Conservation (phyloP, 139 green algal species). For the Volvox reticuliferus region DNA sequence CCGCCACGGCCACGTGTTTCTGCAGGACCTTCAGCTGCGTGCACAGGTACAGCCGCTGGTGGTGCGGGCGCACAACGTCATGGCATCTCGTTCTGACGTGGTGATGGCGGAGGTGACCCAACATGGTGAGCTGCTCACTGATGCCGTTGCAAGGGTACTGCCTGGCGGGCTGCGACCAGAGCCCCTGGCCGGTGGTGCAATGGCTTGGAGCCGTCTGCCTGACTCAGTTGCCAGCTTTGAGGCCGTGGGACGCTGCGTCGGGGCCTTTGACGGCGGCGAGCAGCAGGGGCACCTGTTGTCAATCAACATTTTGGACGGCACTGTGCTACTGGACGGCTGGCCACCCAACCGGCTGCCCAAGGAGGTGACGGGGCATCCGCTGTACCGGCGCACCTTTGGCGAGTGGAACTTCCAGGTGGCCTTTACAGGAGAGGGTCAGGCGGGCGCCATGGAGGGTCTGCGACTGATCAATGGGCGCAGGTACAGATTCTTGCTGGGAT, state of each 20-base stretch:
- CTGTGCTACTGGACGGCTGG: slow-evolving; percentile 55
- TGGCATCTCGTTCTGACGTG: not conserved
- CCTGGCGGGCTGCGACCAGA: not conserved
- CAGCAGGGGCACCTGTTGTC: slow-evolving; percentile 45
- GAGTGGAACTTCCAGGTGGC: slow-evolving; percentile 67
- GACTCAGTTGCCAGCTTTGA: slow-evolving; percentile 45
- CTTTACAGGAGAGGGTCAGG: not conserved
- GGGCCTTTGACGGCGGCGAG: not conserved
- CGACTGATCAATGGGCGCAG: slow-evolving; percentile 11
- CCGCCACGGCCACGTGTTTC: slow-evolving; percentile 56
- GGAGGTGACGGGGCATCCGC: slow-evolving; percentile 58
- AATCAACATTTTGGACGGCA: slow-evolving; percentile 67
- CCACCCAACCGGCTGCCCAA: slow-evolving; percentile 58
- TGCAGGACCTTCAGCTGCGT: not conserved
- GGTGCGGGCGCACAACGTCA: slow-evolving; percentile 41
- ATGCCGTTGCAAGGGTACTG: not conserved
- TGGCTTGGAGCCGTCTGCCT: not conserved
- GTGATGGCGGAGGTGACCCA: not conserved
- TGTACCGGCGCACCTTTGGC: slow-evolving; percentile 69
- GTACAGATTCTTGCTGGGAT: slow-evolving; percentile 34
- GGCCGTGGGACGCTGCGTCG: slow-evolving; percentile 22
- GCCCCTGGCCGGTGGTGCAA: too few relatives aligned
- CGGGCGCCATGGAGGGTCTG: slow-evolving; percentile 47
- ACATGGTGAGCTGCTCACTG: slow-evolving; percentile 1
- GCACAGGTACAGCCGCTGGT: slow-evolving; percentile 26